Evolutionary conservation across 441 rosid genomes (phyloP), one percentile per base, ranked within the genome.

Genomic region (Euphorbia celastroides): DNA sequence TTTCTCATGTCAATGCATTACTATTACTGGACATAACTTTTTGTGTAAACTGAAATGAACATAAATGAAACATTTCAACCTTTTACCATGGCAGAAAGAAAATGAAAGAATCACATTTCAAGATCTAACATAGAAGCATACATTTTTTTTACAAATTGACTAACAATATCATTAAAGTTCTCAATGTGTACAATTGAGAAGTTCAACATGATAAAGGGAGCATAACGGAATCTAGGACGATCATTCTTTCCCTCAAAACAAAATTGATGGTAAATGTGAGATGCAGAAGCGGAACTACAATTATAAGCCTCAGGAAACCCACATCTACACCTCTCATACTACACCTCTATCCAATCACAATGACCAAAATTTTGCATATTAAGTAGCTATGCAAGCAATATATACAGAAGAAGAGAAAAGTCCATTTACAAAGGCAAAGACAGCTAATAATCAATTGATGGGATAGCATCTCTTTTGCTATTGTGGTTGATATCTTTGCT

Each of bases 381-480:
- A 42, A 6, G 48, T 42, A 12, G 48, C 0, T 42, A 42, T 42
- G 48, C 48, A 42, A 12, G 51, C 16, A 27, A 57, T 10, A 28
- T 12, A 1, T 57, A 28, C 20, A 57, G 16, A 27, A 27, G 16
- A 42, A 1, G 0, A 28, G 6, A 54, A 19, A 27, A 27, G 20
- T 57, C 48, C 59, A 57, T 20, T 25, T 30, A 57, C 59, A 50
- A 0, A 10, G 42, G 28, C 57, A 14, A 52, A 23, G 22, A 25
- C 30, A 56, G 11, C 57, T 52, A 22, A 52, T 30, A 28, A 28
- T 30, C 60, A 16, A 66, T 41, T 32, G 28, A 20, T 60, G 23
- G 72, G 58, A 48, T 75, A 71, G 71, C 83, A 83, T 75, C 79
- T 75, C 70, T 62, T 66, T 16, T 14, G 67, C 22, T 63, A 38